These are phyloP conservation scores for Panaeolus cyanescens DNA, from an alignment of 768 basidiomycete species.

Conservation along the genomic window DNA sequence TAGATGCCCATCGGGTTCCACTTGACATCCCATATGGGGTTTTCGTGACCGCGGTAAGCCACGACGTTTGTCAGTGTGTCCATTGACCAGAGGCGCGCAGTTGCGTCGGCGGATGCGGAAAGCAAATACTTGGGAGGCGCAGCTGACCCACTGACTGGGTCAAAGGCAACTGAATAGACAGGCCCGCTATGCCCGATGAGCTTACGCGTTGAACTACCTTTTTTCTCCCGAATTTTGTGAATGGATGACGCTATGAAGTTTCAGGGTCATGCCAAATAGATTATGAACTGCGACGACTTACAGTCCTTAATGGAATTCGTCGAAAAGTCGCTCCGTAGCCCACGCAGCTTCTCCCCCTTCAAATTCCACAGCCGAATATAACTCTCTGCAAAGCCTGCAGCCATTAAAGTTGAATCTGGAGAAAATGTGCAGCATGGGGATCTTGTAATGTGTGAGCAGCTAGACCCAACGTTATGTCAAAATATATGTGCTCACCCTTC, in stretches of 20 bases:
- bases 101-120: slow-evolving; percentile 91
- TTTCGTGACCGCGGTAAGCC: slow-evolving; percentile 93
- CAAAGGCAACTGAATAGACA: slow-evolving; percentile 93
- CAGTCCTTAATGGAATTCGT: slow-evolving; percentile 68
- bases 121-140: slow-evolving; percentile 84
- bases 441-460: slow-evolving; percentile 40
- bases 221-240: slow-evolving; percentile 74
- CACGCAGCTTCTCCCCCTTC: slow-evolving; percentile 86
- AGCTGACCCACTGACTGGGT: slow-evolving; percentile 87
- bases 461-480: slow-evolving; percentile 5
- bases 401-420: slow-evolving; percentile 87
- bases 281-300: slow-evolving; percentile 32
- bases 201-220: slow-evolving; percentile 86
- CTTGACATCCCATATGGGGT: slow-evolving; percentile 98
- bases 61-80: slow-evolving; percentile 94
- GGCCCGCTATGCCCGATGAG: slow-evolving; percentile 96
- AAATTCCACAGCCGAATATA: slow-evolving; percentile 94
- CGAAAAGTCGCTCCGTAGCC: slow-evolving; percentile 75
- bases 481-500: slow-evolving; percentile 71
- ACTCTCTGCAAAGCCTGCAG: slow-evolving; percentile 94
- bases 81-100: slow-evolving; percentile 90
- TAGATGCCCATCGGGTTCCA: slow-evolving; percentile 99
- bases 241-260: slow-evolving; percentile 52
- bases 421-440: slow-evolving; percentile 89
- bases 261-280: slow-evolving; percentile 1